Conservation (phyloP, 768 basidiomycete genomes). For the Sistotremastrum niveocremeum region DNA sequence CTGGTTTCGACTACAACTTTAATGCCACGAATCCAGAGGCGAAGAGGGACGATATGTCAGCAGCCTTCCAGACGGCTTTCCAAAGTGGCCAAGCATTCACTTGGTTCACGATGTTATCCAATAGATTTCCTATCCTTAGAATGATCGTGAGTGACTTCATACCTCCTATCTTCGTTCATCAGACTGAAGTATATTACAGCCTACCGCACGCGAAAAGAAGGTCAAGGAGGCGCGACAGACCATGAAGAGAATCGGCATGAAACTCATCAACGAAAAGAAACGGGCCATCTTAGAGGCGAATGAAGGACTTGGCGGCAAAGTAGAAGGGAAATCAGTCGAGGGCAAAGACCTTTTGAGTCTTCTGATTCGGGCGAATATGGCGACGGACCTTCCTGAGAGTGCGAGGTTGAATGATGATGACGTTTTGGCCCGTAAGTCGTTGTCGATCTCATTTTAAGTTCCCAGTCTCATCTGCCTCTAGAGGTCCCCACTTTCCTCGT, state of each 20-base stretch:
- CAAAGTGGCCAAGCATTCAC: constrained; percentile 3
- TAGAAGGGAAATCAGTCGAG: constrained; percentile 19
- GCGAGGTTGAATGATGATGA: constrained; percentile 51
- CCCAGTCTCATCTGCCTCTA: constrained; percentile 10
- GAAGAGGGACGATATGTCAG: constrained; percentile 18
- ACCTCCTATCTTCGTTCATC: too few species aligned
- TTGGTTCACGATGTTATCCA: constrained; percentile 20
- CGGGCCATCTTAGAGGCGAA: constrained; percentile 16
- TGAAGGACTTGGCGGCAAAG: constrained; percentile 8
- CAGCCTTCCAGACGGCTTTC: constrained; percentile 22
- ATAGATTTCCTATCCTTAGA: constrained; percentile 23
- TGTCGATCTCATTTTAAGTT: neutral
- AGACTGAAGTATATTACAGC: neutral
- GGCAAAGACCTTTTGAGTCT: constrained; percentile 47
- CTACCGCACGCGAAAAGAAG: constrained; percentile 8
- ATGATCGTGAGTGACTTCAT: constrained; percentile 20
- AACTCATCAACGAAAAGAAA: constrained; percentile 20
- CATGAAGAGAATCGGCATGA: constrained; percentile 16
- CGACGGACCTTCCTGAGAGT: constrained; percentile 38
- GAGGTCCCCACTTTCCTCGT: constrained; percentile 51
- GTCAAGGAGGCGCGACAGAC: neutral
- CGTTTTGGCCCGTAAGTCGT: constrained; percentile 37
- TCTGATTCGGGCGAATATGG: constrained; percentile 51
- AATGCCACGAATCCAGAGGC: constrained; percentile 15
- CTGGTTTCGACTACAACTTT: constrained; percentile 25